Evolutionary conservation across 805 yeast species (phyloP), one percentile per base, ranked within the genome.

Genomic region (Saturnispora silvae): DNA sequence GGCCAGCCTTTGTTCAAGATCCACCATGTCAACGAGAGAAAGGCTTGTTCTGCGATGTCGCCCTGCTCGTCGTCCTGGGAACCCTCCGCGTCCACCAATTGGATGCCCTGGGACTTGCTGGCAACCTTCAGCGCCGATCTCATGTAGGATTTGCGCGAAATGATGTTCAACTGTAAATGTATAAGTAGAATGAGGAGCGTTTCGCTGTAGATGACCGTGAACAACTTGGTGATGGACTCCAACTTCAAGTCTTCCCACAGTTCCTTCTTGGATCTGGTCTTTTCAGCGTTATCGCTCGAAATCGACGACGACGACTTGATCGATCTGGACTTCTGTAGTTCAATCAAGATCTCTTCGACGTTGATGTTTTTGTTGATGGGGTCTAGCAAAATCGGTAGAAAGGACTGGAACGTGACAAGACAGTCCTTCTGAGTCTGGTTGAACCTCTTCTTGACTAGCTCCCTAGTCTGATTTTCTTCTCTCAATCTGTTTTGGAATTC

Each of bases 351-450:
- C 34, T 67, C 63, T 49, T 85, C 95, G 17, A 82, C 87, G 5
- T 82, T 78, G 43, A 79, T 63, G 38, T 64, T 64, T 16, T 68
- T 72, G 40, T 77, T 57, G 6, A 84, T 68, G 13, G 82, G 84
- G 22, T 68, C 68, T 5, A 77, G 67, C 30, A 87, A 62, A 4
- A 84, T 83, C 2, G 95, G 94, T 34, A 83, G 64, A 43, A 89
- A 66, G 4, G 94, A 87, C 53, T 82, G 65, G 36, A 87, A 74
- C 0, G 96, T 89, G 61, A 75, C 76, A 36, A 81, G 68, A 33
- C 95, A 83, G 57, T 89, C 97, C 47, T 78, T 77, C 52, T 87
- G 96, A 9, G 96, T 89, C 62, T 86, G 96, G 35, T 81, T 76
- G 50, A 86, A 89, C 40, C 96, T 64, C 47, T 92, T 68, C 47